These are phyloP conservation scores for Citrus trifoliata DNA, from an alignment of 345 rosid genomes.

Conservation along the genomic window DNA sequence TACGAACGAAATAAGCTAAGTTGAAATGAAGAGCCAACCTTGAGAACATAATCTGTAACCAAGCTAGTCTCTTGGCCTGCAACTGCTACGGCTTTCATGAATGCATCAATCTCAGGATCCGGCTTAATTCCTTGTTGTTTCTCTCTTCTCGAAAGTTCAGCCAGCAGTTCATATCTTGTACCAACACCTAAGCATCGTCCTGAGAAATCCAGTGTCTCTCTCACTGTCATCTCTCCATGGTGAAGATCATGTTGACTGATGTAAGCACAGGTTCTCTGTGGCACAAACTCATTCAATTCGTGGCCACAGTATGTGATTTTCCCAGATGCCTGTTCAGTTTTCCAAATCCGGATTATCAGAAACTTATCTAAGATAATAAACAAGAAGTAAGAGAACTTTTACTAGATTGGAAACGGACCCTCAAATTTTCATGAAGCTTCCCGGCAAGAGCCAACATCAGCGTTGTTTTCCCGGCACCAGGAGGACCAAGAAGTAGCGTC, in stretches of 20 bases:
- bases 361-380: neutral
- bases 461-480: conserved; percentile 67
- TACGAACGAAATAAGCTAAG: neutral
- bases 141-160: conserved; percentile 80
- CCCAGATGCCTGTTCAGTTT: conserved; percentile 45
- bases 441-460: conserved; percentile 57
- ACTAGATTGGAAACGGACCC: conserved; percentile 29
- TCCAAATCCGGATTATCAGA: neutral
- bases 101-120: conserved; percentile 78
- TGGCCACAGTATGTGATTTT: conserved; percentile 62
- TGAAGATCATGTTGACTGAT: conserved; percentile 68
- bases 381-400: neutral
- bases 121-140: conserved; percentile 65
- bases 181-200: conserved; percentile 83
- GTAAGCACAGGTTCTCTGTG: conserved; percentile 64
- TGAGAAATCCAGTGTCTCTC: conserved; percentile 73
- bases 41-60: conserved; percentile 72
- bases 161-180: conserved; percentile 54
- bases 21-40: conserved; percentile 36
- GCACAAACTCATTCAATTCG: conserved; percentile 49
- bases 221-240: conserved; percentile 57
- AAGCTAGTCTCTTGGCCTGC: conserved; percentile 67
- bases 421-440: conserved; percentile 39
- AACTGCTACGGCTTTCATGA: conserved; percentile 67
- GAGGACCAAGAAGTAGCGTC: conserved; percentile 68